Evolutionary conservation across 2,329 filamentous ascomycete genomes (phyloP), one percentile per base, ranked within the genome.

Genomic region (Penicillium sp.): DNA sequence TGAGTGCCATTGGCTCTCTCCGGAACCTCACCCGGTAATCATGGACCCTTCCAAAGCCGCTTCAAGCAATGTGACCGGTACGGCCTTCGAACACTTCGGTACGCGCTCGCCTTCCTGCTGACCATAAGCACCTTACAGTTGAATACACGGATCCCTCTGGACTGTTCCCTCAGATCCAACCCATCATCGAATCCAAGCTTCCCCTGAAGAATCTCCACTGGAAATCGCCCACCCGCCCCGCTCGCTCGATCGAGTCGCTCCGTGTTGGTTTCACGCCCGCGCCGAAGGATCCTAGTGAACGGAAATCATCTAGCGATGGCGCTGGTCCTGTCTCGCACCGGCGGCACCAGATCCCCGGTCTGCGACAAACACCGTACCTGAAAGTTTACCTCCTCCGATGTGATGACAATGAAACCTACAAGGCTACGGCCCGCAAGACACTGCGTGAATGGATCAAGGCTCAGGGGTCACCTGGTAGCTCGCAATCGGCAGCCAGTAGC

Each of bases 331-430:
- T 67, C 37, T 55, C 68, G n/a, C 71, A 72, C 27, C 81, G 91
- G 39, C 80, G 93, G 40, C 93, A 98, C 65, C 93, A 98, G 65
- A 97, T 98, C 44, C 93, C 93, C 1, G 94, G 93, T 3, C 73
- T 98, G 46, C 85, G 91, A 31, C 87, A 88, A 52, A 97, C 91
- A 0, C 89, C 94, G 0, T 98, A 98, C 67, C 76, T 98, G 49
- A 97, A 95, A 67, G 74, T 98, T 6, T 85, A 90, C 47, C 74
- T 98, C 2, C 78, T 98, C 43, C 81, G 90, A 62, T 97, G 93
- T 70, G 93, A 97, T 71, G 93, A 98, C 65, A 95, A 89, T 61
- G 94, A 98, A 39, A 82, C 82, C 7, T 98, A 98, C 76, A 97
- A 95, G 69, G 75, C 80, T 1, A 81, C 81, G 10, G 84, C 87